phyloP scores from a whole-genome alignment of 192 early-diverging fungal genomes.

The Backusella mclennaniae region DNA sequence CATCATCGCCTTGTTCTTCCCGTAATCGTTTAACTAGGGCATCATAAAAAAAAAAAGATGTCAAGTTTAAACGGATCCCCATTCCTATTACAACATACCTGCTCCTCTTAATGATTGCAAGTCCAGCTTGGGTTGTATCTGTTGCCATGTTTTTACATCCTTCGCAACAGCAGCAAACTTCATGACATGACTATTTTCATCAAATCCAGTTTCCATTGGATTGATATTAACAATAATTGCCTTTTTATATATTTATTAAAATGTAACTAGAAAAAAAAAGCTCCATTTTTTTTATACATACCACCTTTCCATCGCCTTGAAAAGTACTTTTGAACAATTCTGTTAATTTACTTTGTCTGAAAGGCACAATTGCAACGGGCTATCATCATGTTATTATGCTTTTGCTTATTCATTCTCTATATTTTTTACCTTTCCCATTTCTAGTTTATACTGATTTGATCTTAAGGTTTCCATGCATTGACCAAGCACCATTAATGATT shows the following conservation, averaged over 20 bases:
- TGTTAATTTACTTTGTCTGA: conserved; percentile 66
- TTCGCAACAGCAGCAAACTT: conserved; percentile 64
- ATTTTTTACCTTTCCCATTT: conserved; percentile 39
- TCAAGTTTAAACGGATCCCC: neutral
- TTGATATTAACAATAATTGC: conserved; percentile 64
- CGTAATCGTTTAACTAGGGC: neutral
- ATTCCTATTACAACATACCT: neutral
- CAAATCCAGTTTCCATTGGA: conserved; percentile 55
- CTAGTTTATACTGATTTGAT: conserved; percentile 42
- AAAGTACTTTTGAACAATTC: conserved; percentile 62
- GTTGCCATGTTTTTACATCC: conserved; percentile 47
- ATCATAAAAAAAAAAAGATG: neutral
- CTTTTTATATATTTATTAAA: conserved; percentile 7
- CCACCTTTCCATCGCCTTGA: conserved; percentile 55
- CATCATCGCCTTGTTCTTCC: neutral
- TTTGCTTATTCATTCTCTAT: neutral
- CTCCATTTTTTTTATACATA: conserved; percentile 11
- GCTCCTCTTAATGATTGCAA: conserved; percentile 8
- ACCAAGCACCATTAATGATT: conserved; percentile 67
- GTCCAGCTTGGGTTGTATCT: conserved; percentile 34
- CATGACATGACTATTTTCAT: conserved; percentile 54
- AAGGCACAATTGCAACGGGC: conserved; percentile 52
- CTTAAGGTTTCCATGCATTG: conserved; percentile 68
- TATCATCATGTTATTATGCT: neutral
- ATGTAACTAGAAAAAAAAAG: neutral